phyloP scores from a whole-genome alignment of 352 stramenopile genomes.

The Salisapilia sapeloensis region DNA sequence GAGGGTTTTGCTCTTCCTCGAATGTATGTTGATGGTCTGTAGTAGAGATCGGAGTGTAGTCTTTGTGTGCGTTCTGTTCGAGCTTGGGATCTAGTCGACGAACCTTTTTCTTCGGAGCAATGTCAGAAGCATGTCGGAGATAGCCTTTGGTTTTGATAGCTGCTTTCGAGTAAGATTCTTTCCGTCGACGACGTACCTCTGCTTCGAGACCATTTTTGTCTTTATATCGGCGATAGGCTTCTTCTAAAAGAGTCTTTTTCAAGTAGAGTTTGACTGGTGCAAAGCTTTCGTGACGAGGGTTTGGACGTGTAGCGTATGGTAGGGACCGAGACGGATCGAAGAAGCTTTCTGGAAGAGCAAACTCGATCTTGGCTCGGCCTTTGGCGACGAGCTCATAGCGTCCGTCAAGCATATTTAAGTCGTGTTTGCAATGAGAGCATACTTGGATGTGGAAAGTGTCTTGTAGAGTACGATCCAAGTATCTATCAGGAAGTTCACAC shows the following conservation, averaged over 20 bases:
- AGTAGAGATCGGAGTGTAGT: slow-evolving; percentile 20
- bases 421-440: slow-evolving; percentile 46
- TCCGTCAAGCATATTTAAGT: slow-evolving; percentile 20
- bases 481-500: slow-evolving; percentile 21
- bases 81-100: neutral
- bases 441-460: slow-evolving; percentile 34
- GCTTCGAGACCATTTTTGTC: slow-evolving; percentile 17
- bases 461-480: slow-evolving; percentile 26
- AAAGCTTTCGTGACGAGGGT: slow-evolving; percentile 47
- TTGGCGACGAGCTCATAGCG: slow-evolving; percentile 49
- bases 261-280: slow-evolving; percentile 48
- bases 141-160: slow-evolving; percentile 33
- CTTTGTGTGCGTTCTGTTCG: slow-evolving; percentile 3
- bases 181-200: slow-evolving; percentile 24
- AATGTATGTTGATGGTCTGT: slow-evolving; percentile 50
- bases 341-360: slow-evolving; percentile 36
- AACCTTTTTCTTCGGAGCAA: neutral
- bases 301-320: slow-evolving; percentile 28
- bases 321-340: slow-evolving; percentile 23
- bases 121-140: too few relatives aligned
- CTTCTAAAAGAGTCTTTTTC: slow-evolving; percentile 24
- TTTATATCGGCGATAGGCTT: slow-evolving; percentile 30
- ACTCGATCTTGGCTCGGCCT: slow-evolving; percentile 30
- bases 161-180: slow-evolving; percentile 24
- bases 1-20: slow-evolving; percentile 5